Evolutionary conservation across 768 basidiomycete species (phyloP).

Genomic region (Mrakia blollopis): DNA sequence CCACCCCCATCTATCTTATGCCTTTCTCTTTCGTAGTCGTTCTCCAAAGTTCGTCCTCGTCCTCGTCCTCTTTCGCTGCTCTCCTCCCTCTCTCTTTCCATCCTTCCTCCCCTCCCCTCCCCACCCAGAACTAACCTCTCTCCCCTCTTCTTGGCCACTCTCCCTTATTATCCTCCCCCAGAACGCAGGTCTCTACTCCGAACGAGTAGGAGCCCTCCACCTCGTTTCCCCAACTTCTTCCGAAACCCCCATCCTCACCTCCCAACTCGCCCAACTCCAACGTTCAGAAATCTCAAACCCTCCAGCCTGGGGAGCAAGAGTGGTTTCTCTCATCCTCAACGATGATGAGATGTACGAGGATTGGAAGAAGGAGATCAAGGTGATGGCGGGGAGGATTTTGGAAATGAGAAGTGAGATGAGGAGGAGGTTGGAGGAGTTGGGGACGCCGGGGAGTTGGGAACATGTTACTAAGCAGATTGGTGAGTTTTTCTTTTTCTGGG

Average conservation of each 20-base stretch:
- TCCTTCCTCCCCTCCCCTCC: background rate
- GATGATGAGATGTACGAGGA: slow-evolving; percentile 34
- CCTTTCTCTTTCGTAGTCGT: slow-evolving; percentile 28
- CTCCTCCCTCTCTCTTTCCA: background rate
- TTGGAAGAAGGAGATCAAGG: slow-evolving; percentile 62
- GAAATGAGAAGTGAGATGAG: slow-evolving; percentile 74
- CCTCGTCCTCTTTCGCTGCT: background rate
- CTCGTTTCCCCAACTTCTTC: slow-evolving; percentile 63
- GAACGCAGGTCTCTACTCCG: slow-evolving; percentile 91
- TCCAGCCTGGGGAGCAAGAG: slow-evolving; percentile 79
- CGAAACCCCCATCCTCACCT: slow-evolving; percentile 66
- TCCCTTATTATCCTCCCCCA: slow-evolving; percentile 40
- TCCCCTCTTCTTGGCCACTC: background rate
- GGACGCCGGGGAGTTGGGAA: slow-evolving; percentile 91
- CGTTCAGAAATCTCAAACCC: slow-evolving; percentile 55
- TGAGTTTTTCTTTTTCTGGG: slow-evolving; percentile 10
- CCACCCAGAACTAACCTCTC: no score
- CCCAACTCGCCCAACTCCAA: slow-evolving; percentile 56
- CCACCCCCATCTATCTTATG: no score
- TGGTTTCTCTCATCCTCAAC: slow-evolving; percentile 37
- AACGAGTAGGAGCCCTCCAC: slow-evolving; percentile 91
- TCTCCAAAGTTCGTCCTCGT: slow-evolving; percentile 43
- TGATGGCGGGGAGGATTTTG: slow-evolving; percentile 91
- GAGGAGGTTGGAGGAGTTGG: slow-evolving; percentile 62
- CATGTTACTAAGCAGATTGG: slow-evolving; percentile 87